Percentiles rank a stretch among this genome's conserved stretches.
Evolutionary conservation across 2,329 filamentous ascomycete species (phyloP).

Genomic region (Periconia sp.): DNA sequence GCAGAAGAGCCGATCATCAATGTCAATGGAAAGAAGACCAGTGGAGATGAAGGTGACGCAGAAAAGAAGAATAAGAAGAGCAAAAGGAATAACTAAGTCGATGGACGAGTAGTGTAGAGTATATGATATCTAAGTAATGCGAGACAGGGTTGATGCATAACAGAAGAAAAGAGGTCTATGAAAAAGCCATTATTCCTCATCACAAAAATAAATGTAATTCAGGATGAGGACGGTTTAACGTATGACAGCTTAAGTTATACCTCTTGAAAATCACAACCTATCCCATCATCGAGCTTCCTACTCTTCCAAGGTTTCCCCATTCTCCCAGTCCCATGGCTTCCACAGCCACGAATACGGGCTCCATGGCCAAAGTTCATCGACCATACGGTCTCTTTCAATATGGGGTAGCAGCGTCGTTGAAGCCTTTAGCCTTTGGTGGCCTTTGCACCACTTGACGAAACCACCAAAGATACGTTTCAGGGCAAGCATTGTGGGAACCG

Average conservation of each 20-base stretch:
- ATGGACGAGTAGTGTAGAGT: too few relatives aligned
- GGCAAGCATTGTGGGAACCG: background rate
- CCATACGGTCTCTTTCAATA: background rate
- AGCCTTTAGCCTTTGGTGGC: background rate
- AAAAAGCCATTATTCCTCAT: too few relatives aligned
- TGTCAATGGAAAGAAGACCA: constrained; percentile 31
- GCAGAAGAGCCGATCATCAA: constrained; percentile 17
- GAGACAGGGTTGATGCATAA: too few relatives aligned
- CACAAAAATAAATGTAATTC: too few relatives aligned
- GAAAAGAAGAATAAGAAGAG: constrained; percentile 27
- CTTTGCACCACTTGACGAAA: background rate
- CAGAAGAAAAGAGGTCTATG: too few relatives aligned
- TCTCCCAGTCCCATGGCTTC: background rate
- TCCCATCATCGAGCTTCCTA: background rate
- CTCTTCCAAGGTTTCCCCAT: background rate
- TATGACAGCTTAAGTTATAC: background rate
- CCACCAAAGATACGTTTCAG: background rate
- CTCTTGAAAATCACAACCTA: background rate
- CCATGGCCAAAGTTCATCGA: background rate
- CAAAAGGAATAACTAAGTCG: constrained; percentile 24
- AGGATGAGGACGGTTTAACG: too few relatives aligned
- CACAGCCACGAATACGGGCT: background rate
- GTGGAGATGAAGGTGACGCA: constrained; percentile 27
- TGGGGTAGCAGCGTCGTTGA: background rate
- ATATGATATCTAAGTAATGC: too few relatives aligned